phyloP scores from a whole-genome alignment of 139 green algal species.

The Eudorina sp. region DNA sequence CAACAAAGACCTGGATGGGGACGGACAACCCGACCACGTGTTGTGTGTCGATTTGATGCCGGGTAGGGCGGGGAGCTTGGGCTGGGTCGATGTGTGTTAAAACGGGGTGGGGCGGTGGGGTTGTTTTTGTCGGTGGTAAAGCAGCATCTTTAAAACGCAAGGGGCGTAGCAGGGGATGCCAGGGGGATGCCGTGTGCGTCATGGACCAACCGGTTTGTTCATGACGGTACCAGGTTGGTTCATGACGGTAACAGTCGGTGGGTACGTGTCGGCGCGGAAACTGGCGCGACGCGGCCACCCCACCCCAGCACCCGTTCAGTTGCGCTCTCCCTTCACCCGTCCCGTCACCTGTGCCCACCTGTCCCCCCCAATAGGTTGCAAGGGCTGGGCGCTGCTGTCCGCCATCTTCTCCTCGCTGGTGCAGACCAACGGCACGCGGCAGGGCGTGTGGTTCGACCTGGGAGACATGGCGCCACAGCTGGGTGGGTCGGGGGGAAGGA shows the following conservation, averaged over 20 bases:
- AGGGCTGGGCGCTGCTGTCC: conserved; percentile 34
- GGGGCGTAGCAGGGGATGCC: too few relatives aligned
- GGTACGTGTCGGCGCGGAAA: too few relatives aligned
- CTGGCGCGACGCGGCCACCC: too few relatives aligned
- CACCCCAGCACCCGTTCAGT: too few relatives aligned
- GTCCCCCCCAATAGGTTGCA: background rate
- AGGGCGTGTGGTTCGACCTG: background rate
- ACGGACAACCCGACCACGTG: conserved; percentile 4
- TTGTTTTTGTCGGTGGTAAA: too few relatives aligned
- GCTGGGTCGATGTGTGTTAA: background rate
- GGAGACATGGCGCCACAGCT: background rate
- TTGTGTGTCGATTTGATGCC: conserved; percentile 25
- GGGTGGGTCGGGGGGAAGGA: background rate
- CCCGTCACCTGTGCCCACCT: background rate
- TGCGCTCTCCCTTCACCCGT: too few relatives aligned
- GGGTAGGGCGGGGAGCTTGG: background rate
- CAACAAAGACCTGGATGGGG: background rate
- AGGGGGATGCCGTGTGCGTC: too few relatives aligned
- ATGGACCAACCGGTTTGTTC: too few relatives aligned
- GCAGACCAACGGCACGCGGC: background rate
- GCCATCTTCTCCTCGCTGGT: background rate
- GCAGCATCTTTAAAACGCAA: too few relatives aligned
- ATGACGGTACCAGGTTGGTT: too few relatives aligned
- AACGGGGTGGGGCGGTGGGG: background rate
- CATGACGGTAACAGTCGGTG: too few relatives aligned